These are phyloP conservation scores for Acanthamoeba lugdunensis DNA, from an alignment of 208 protist species.

Conservation along the genomic window DNA sequence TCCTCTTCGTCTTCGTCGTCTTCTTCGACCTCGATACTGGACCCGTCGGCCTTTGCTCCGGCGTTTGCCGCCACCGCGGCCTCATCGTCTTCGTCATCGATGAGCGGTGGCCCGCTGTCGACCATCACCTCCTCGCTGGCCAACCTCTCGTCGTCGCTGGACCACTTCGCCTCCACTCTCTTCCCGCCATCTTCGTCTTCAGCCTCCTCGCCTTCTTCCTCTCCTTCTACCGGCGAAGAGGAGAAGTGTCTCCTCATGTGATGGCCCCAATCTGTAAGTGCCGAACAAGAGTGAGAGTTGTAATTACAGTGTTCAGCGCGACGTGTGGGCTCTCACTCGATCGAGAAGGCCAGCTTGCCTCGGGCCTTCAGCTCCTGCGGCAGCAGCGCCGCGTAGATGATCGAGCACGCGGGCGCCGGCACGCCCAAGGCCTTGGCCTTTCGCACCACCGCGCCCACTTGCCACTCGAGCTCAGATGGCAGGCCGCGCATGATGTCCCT, in stretches of 20 bases:
- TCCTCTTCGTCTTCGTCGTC: not conserved
- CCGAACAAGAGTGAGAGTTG: not conserved
- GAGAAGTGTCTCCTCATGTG: not conserved
- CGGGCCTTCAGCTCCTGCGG: conserved; percentile 1
- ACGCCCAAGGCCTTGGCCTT: not conserved
- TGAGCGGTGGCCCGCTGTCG: not conserved
- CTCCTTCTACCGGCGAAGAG: not conserved
- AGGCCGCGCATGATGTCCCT: conserved; percentile 11
- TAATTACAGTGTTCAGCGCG: not conserved
- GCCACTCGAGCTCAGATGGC: conserved; percentile 16
- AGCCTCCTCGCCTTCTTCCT: not conserved
- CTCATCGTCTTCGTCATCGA: not conserved
- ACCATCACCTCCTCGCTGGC: not conserved
- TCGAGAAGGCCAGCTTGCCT: not conserved
- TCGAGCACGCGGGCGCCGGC: not conserved
- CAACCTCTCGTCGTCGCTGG: not conserved
- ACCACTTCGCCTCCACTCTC: not conserved
- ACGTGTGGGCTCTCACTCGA: not conserved
- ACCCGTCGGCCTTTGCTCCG: not conserved
- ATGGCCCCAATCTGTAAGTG: not conserved
- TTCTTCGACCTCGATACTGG: not conserved
- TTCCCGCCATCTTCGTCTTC: not conserved
- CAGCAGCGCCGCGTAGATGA: conserved; percentile 21
- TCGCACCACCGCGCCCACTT: conserved; percentile 11
- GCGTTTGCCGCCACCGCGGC: not conserved